These are phyloP conservation scores for Limonium bicolor DNA, from an alignment of 148 eudicot genomes.

Conservation along the genomic window DNA sequence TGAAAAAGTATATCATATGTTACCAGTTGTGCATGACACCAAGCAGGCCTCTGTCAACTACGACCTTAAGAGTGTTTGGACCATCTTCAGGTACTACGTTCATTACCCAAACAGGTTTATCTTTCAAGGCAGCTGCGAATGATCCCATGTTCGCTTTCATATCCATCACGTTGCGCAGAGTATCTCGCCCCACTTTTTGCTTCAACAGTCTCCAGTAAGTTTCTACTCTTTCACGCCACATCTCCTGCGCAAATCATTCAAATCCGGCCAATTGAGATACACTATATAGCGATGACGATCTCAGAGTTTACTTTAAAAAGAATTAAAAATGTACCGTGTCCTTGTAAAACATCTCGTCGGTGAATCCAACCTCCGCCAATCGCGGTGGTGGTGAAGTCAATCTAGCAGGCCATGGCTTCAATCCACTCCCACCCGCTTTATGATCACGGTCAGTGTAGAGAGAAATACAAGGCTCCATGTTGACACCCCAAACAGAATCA, in stretches of 20 bases:
- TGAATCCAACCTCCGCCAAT: constrained; percentile 20
- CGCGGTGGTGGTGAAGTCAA: constrained; percentile 28
- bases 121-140: constrained; percentile 29
- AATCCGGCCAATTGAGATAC: neutral
- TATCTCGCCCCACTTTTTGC: constrained; percentile 17
- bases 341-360: constrained; percentile 19
- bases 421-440: constrained; percentile 18
- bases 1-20: neutral
- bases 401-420: constrained; percentile 31
- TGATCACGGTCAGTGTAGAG: constrained; percentile 39
- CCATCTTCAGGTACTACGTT: constrained; percentile 29
- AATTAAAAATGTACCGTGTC: constrained; percentile 19
- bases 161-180: constrained; percentile 31
- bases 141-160: constrained; percentile 39
- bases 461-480: constrained; percentile 29
- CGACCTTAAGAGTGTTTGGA: constrained; percentile 27
- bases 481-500: constrained; percentile 20
- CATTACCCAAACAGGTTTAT: constrained; percentile 37
- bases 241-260: constrained; percentile 9
- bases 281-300: neutral
- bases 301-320: neutral
- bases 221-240: constrained; percentile 30
- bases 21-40: constrained; percentile 31
- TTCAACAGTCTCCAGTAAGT: constrained; percentile 24
- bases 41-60: constrained; percentile 29